These are phyloP conservation scores for Helenozyma baotianmanensis DNA, from an alignment of 805 yeast genomes.

Conservation along the genomic window DNA sequence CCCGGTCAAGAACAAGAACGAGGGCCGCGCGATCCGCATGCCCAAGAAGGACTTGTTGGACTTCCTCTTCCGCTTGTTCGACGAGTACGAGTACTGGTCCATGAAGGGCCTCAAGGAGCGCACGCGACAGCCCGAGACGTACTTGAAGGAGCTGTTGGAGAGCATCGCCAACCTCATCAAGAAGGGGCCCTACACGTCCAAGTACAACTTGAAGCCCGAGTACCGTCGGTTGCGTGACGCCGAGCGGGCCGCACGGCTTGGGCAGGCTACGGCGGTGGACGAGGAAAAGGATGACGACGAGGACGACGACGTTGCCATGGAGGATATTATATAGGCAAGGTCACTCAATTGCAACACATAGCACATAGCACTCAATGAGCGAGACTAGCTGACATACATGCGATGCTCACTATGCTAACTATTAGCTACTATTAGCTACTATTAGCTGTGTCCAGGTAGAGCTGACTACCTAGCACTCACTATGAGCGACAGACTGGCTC, in stretches of 20 bases:
- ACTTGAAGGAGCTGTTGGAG: constrained; percentile 85
- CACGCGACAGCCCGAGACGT: constrained; percentile 92
- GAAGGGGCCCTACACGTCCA: constrained; percentile 93
- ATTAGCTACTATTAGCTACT: too few species aligned
- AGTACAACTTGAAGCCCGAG: constrained; percentile 86
- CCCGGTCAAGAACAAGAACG: constrained; percentile 46
- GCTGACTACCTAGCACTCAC: too few species aligned
- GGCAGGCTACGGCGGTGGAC: constrained; percentile 32
- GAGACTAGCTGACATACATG: too few species aligned
- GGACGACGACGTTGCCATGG: constrained; percentile 65
- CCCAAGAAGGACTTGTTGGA: constrained; percentile 90
- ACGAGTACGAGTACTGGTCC: constrained; percentile 95
- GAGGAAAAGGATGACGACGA: constrained; percentile 37
- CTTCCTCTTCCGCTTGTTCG: constrained; percentile 80
- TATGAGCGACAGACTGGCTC: too few species aligned
- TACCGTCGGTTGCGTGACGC: constrained; percentile 76
- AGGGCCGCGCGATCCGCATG: constrained; percentile 90
- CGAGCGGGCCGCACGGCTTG: constrained; percentile 64
- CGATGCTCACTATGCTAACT: too few species aligned
- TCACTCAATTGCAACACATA: too few species aligned
- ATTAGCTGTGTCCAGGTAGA: too few species aligned
- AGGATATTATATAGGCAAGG: constrained; percentile 23
- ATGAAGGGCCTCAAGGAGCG: constrained; percentile 90
- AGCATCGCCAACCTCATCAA: constrained; percentile 84
- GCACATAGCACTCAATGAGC: too few species aligned